Evolutionary conservation across 2,329 filamentous ascomycete genomes (phyloP).

Genomic region (Fusarium sp.): DNA sequence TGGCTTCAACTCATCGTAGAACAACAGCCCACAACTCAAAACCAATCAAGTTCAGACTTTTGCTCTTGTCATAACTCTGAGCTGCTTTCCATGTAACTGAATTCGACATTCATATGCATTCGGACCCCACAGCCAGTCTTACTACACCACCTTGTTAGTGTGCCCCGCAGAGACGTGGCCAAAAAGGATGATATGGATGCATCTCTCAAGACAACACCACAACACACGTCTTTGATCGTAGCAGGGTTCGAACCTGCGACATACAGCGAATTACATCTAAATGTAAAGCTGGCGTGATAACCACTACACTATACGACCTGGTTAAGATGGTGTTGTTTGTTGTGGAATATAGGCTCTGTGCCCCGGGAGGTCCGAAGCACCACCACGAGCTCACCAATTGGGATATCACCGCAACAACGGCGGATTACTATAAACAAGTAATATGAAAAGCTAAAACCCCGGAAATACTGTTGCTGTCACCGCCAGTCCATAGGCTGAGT

Average conservation of each 20-base stretch:
- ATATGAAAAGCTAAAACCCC: accelerated
- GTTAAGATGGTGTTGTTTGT: accelerated
- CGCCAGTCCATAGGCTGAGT: background rate
- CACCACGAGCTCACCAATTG: background rate
- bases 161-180: background rate
- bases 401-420: background rate
- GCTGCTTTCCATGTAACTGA: background rate
- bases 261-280: background rate
- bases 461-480: background rate
- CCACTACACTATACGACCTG: background rate
- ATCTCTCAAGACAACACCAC: background rate
- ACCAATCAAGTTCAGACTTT: background rate
- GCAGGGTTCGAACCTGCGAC: background rate
- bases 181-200: background rate
- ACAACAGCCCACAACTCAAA: background rate
- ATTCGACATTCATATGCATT: background rate
- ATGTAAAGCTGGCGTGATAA: background rate
- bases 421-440: background rate
- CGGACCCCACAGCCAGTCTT: background rate
- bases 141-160: background rate
- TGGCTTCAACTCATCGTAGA: background rate
- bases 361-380: no score
- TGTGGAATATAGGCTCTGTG: background rate
- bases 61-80: background rate
- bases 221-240: background rate